Evolutionary conservation across 257 asterid genomes (phyloP).

Genomic region (Gentiana macrophylla): DNA sequence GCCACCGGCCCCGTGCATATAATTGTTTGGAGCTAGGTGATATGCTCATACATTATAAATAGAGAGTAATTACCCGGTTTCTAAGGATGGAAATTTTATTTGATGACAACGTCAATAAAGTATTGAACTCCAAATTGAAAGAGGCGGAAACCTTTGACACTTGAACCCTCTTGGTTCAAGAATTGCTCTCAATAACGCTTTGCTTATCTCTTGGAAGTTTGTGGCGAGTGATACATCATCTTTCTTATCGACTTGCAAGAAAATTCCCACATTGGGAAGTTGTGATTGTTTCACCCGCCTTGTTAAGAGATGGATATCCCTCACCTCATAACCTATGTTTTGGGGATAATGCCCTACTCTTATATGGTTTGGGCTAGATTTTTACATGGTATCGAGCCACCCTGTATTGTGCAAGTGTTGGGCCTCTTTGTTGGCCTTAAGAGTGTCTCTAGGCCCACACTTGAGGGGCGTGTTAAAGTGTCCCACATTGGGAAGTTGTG

Average conservation of each 20-base stretch:
- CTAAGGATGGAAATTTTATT: constrained; percentile 80
- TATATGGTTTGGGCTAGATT: too few relatives aligned
- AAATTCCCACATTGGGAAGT: too few relatives aligned
- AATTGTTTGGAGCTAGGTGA: constrained; percentile 95
- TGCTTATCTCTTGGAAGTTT: constrained; percentile 82
- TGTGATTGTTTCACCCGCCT: too few relatives aligned
- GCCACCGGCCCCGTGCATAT: constrained; percentile 93
- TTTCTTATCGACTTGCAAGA: constrained; percentile 96
- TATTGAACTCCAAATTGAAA: constrained; percentile 86
- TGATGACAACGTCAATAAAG: constrained; percentile 72
- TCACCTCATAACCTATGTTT: too few relatives aligned
- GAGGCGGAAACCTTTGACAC: constrained; percentile 80
- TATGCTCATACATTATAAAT: constrained; percentile 74
- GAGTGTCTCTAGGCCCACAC: too few relatives aligned
- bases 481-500: too few relatives aligned
- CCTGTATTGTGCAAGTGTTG: too few relatives aligned
- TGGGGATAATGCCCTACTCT: too few relatives aligned
- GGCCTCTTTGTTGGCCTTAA: too few relatives aligned
- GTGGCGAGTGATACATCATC: constrained; percentile 97
- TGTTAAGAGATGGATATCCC: too few relatives aligned
- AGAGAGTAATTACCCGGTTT: constrained; percentile 96
- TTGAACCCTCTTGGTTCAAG: constrained; percentile 77
- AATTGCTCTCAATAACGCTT: constrained; percentile 91
- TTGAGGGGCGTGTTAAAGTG: too few relatives aligned
- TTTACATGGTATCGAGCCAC: too few relatives aligned